Percentiles rank a stretch among this genome's conserved stretches.
phyloP scores from a whole-genome alignment of 352 stramenopile genomes.

The Phytophthora cryptogea region DNA sequence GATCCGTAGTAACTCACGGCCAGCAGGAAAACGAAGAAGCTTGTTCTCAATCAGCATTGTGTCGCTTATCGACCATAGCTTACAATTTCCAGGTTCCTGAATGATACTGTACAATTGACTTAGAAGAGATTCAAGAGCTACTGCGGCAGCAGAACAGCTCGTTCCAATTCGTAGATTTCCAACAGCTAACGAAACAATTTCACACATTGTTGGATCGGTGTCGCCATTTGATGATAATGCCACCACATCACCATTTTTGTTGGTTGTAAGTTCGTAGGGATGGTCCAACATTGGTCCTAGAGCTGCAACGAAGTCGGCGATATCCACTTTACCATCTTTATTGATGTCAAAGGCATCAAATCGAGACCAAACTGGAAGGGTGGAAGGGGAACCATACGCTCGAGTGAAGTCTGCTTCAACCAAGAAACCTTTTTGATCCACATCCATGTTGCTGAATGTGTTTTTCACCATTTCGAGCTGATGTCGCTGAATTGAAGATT shows the following conservation, averaged over 20 bases:
- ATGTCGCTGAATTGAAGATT: slow-evolving; percentile 39
- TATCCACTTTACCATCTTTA: slow-evolving; percentile 51
- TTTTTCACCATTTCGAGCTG: slow-evolving; percentile 58
- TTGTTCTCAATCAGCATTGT: slow-evolving; percentile 30
- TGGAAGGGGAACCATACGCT: slow-evolving; percentile 11
- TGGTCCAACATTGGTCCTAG: slow-evolving; percentile 61
- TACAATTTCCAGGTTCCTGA: slow-evolving; percentile 44
- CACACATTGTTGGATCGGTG: slow-evolving; percentile 37
- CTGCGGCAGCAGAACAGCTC: slow-evolving; percentile 19
- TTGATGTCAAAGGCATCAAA: slow-evolving; percentile 65
- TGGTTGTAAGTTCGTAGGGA: slow-evolving; percentile 36
- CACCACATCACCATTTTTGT: slow-evolving; percentile 5
- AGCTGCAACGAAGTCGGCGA: slow-evolving; percentile 60
- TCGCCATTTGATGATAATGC: neutral
- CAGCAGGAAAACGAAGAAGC: slow-evolving; percentile 26
- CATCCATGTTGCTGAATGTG: slow-evolving; percentile 46
- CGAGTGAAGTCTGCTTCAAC: slow-evolving; percentile 35
- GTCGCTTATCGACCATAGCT: slow-evolving; percentile 38
- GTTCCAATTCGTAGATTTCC: slow-evolving; percentile 44
- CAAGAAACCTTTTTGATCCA: slow-evolving; percentile 42
- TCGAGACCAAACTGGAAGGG: slow-evolving; percentile 34
- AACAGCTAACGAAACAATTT: slow-evolving; percentile 45
- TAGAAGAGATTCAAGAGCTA: slow-evolving; percentile 38
- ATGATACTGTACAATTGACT: slow-evolving; percentile 35
- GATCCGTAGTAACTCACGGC: slow-evolving; percentile 42